Evolutionary conservation across 2,329 filamentous ascomycete species (phyloP), one percentile per base, ranked within the genome.

Genomic region (Trichoderma sp.): DNA sequence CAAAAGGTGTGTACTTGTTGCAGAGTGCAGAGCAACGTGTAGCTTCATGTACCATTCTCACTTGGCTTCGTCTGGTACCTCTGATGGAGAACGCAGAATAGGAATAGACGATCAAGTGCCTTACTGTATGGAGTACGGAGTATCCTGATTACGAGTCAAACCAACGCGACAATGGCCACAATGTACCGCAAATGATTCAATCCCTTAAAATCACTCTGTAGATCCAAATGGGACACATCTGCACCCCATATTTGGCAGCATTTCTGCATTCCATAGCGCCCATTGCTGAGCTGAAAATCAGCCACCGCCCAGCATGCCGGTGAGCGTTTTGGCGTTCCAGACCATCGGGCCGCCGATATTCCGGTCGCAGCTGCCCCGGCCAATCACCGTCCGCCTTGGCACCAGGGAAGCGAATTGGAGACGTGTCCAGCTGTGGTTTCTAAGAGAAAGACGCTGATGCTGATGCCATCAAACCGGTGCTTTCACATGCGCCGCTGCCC

Each of bases 351-450:
- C 75, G 71, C 53, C 65, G 16, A 75, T 76, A 56, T 59, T 76
- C 75, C 75, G 56, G 67, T 56, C 50, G 60, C 65, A 64, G 4
- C 7, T 27, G 56, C 5, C 12, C 3, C 8, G 5, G 6, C 53
- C 60, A 50, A 60, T 69, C 50, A 53, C n/a, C 27, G 8, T 29
- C 16, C 1, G n/a, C 14, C 59, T 4, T 56, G 12, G 12, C 18
- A 27, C 6, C 75, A 67, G 16, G 75, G 75, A 56, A 38, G 35
- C 35, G 67, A 50, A 63, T 38, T 66, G 62, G 50, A 68, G 53
- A 66, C 56, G 66, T 65, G 74, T 69, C 65, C 66, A 76, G 62
- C 60, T 76, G 74, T 75, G 67, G 67, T 75, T 56, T 74, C 14
- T 60, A 14, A 71, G 27, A 27, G 16, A 9, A 2, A 18, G 38